Base-by-base conservation (phyloP, 2,329 filamentous ascomycete genomes). In the Aureobasidium uvarum region DNA sequence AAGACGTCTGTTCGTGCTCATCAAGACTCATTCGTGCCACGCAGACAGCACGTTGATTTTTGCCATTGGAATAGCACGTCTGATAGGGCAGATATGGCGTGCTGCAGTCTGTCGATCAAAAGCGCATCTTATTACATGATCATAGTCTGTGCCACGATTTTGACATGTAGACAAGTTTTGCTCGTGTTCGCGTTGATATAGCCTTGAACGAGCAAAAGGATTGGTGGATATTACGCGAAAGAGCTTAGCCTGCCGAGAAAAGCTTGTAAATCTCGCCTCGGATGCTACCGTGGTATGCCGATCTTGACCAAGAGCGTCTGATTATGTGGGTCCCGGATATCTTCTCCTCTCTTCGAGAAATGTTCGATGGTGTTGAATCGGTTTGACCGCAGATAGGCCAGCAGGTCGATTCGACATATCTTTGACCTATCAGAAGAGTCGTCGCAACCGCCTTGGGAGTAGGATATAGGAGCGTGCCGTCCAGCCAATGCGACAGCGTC, bases 31-130 rank as follows among this genome's bases (percentile, higher is more conserved):
- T 55, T 46, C 39, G 18, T 46, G 18, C 31, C 31, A 55, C n/a
- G 14, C 50, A 28, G 23, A 39, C 39, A 39, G 33, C n/a, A 25
- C 25, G 25, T 20, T 38, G 25, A 10, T 38, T 55, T 54, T n/a
- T 51, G 33, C 38, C 48, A 33, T 52, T 8, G 3, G 20, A 14
- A 46, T 41, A 46, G 60, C 59, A 51, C 50, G 38, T 64, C 50
- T 64, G 50, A 64, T 64, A 64, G 48, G 60, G 50, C 50, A n/a
- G 25, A 64, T 13, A 64, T 64, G 48, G 60, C 60, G 60, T 64
- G 60, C 60, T 39, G 16, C 11, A 18, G 16, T 25, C 38, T n/a
- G 50, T 41, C 18, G 48, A 52, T 38, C 43, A 64, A 48, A 55
- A 10, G 7, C 38, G 20, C 31, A 52, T 51, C 36, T 36, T 45